Percentiles rank a stretch among this genome's conserved stretches.
Evolutionary conservation across 257 asterid species (phyloP).

Genomic region (Solanum chiquidenum): DNA sequence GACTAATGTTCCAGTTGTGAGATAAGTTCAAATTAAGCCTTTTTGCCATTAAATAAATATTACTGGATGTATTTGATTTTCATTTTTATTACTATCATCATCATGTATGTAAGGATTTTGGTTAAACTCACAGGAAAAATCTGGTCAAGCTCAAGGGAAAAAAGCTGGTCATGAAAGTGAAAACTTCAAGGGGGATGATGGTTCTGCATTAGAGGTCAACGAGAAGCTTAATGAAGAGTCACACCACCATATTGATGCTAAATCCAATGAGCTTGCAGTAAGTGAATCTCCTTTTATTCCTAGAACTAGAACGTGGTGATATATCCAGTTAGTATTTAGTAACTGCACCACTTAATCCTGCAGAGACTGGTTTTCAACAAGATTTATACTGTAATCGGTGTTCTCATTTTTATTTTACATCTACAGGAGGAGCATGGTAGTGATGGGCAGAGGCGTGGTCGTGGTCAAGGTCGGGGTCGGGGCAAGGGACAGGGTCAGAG

Average conservation of each 20-base stretch:
- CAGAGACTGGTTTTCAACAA: neutral
- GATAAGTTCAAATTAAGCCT: neutral
- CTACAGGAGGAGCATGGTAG: constrained; percentile 31
- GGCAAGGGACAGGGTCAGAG: constrained; percentile 22
- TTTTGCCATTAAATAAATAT: neutral
- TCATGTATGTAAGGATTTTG: neutral
- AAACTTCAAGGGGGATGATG: constrained; percentile 39
- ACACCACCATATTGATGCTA: constrained; percentile 23
- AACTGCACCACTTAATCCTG: neutral
- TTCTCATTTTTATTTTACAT: neutral
- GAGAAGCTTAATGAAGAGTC: constrained; percentile 12
- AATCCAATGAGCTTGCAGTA: constrained; percentile 40
- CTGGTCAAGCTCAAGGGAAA: constrained; percentile 37
- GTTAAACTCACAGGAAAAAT: constrained; percentile 31
- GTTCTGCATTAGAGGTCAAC: constrained; percentile 23
- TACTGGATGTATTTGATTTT: neutral
- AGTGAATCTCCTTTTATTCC: neutral
- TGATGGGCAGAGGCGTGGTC: constrained; percentile 20
- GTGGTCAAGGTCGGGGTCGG: constrained; percentile 21
- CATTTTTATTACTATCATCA: neutral
- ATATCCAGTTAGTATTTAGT: neutral
- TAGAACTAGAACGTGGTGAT: neutral
- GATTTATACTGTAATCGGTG: neutral
- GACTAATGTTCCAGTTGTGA: neutral
- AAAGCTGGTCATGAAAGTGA: constrained; percentile 50